Evolutionary conservation across 352 stramenopile species (phyloP), one percentile per base, ranked within the genome.

Genomic region (Phytophthora sojae): DNA sequence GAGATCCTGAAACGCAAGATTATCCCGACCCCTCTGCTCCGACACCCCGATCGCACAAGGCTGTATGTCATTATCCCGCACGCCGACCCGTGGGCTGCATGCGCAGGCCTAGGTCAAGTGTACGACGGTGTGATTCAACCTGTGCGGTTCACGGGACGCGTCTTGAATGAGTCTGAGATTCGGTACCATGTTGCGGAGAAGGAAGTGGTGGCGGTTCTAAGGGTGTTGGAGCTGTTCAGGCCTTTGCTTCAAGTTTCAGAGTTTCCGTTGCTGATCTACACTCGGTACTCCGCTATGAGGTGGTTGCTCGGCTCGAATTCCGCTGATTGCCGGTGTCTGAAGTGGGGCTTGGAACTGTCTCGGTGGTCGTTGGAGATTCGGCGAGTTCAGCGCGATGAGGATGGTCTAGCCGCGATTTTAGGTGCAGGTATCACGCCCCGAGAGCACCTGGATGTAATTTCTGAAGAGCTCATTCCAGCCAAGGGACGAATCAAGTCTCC

Each of bases 371-470:
- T 65, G 35, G 63, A 71, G 2, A 26, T 61, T 15, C 55, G 55
- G 1, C 6, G 15, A 17, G 32, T 62, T 14, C 51, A 67, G 12
- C 57, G 51, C 0, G 52, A 57, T 15, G 39, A 59, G 32, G 60
- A 67, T 4, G 25, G 49, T 11, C 17, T 67, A 9, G 32, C 60
- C n/a, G 50, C 60, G 5, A 67, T 67, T 35, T 37, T 67, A 8
- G 60, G 57, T n/a, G 57, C 49, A 23, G 49, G 49, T 1, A 61
- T 61, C n/a, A 70, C 63, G 19, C 55, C 63, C 3, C 25, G 63
- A 32, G 54, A 70, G 44, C 54, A 59, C 19, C 17, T 70, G 6
- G 54, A 70, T 17, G 35, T 45, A 6, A 35, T 64, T 1, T 25
- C 37, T 17, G 54, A 58, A n/a, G 32, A 55, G 0, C 6, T 64